phyloP scores from a whole-genome alignment of 1,284 basidiomycete species.

The Pisolithus thermaeus region DNA sequence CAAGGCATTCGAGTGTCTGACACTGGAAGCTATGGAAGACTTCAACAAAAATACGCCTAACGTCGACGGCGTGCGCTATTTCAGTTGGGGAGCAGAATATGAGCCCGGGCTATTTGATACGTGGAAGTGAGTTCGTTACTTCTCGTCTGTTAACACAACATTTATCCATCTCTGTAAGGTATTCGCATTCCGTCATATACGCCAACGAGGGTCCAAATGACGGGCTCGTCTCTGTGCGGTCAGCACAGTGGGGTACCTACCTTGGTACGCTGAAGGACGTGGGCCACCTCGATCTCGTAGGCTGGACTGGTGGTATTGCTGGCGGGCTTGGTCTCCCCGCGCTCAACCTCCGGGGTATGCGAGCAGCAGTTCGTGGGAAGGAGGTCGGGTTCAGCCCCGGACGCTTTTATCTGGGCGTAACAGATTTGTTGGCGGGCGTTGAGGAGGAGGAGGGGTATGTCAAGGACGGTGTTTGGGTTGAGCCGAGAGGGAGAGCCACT shows the following conservation, averaged over 20 bases:
- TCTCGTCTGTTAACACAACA: not conserved
- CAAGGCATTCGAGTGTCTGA: conserved; percentile 84
- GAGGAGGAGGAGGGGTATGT: conserved; percentile 46
- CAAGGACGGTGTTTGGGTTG: conserved; percentile 19
- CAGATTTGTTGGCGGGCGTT: conserved; percentile 63
- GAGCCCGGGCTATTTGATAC: conserved; percentile 85
- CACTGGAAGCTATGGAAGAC: conserved; percentile 75
- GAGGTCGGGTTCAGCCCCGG: conserved; percentile 85
- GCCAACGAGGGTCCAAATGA: conserved; percentile 94
- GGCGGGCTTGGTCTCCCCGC: conserved; percentile 50
- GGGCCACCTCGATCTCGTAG: conserved; percentile 89
- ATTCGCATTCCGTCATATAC: conserved; percentile 79
- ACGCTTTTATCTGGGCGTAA: conserved; percentile 83
- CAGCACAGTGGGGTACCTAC: conserved; percentile 83
- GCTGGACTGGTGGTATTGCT: conserved; percentile 66
- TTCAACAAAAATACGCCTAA: conserved; percentile 88
- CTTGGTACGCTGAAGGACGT: conserved; percentile 84
- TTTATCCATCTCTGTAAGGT: conserved; percentile 32
- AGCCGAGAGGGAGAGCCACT: conserved; percentile 4
- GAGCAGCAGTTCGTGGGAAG: conserved; percentile 80
- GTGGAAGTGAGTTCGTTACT: conserved; percentile 54
- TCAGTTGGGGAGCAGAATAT: conserved; percentile 90
- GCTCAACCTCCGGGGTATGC: conserved; percentile 30
- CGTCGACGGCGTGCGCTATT: conserved; percentile 74
- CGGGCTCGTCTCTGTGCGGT: conserved; percentile 80